A percentile compares a stretch with the other conserved stretches of the same genome.
These are phyloP conservation scores for Sanghuangporus weigelae DNA, from an alignment of 1,284 basidiomycete species.

Conservation along the genomic window DNA sequence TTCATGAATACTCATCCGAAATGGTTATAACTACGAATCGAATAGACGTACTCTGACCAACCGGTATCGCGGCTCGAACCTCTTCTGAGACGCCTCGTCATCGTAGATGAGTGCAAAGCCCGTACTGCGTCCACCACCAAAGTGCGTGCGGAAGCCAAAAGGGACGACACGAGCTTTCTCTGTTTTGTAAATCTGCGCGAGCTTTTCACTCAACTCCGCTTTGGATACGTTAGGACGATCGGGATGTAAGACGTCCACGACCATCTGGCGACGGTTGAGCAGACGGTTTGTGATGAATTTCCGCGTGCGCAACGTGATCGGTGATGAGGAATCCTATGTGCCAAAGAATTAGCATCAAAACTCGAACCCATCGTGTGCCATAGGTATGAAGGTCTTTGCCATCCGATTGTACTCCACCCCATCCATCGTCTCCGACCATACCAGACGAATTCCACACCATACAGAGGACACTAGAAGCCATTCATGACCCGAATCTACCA, in stretches of 20 bases:
- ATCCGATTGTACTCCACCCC: neutral
- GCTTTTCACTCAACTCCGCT: conserved; percentile 89
- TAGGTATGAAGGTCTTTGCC: neutral
- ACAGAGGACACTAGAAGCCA: neutral
- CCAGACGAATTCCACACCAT: neutral
- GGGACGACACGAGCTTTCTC: conserved; percentile 75
- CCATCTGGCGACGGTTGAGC: conserved; percentile 88
- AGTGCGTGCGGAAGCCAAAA: conserved; percentile 86
- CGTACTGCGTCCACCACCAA: conserved; percentile 97
- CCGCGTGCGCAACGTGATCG: conserved; percentile 95
- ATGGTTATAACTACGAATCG: neutral
- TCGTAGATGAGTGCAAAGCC: conserved; percentile 99
- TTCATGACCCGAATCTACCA: neutral
- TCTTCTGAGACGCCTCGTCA: conserved; percentile 89
- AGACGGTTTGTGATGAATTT: conserved; percentile 99
- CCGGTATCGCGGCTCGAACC: conserved; percentile 97
- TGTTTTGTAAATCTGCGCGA: conserved; percentile 75
- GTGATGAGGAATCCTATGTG: conserved; percentile 67
- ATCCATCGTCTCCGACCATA: conserved; percentile 3
- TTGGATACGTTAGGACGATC: conserved; percentile 94
- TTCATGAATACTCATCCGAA: neutral
- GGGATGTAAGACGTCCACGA: conserved; percentile 95
- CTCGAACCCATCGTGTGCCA: neutral
- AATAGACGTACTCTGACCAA: conserved; percentile 79
- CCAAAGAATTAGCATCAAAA: neutral